Evolutionary conservation across 108 stramenopile species (phyloP).

Genomic region (Skeletonema marinoi): DNA sequence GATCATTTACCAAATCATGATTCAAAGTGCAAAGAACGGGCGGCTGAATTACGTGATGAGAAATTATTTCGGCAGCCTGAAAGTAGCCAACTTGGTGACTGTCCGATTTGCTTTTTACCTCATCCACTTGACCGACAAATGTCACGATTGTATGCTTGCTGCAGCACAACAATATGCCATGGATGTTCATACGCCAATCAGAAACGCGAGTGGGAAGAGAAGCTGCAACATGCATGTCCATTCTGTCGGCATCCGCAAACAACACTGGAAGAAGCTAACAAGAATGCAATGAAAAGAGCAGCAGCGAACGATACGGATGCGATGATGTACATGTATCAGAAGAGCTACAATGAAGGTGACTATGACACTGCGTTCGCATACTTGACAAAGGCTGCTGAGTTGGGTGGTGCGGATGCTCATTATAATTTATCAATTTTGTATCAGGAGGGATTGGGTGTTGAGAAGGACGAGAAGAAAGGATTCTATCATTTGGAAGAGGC

Average conservation of each 20-base stretch:
- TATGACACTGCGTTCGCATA: neutral
- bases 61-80: neutral
- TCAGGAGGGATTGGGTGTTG: neutral
- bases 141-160: too few species aligned
- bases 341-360: neutral
- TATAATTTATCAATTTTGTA: too few species aligned
- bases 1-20: neutral
- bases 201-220: too few species aligned
- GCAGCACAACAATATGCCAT: too few species aligned
- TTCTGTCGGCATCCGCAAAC: neutral
- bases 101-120: neutral
- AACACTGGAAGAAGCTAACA: neutral
- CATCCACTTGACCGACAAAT: too few species aligned
- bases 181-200: too few species aligned
- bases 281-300: neutral
- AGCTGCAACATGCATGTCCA: too few species aligned
- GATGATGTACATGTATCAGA: neutral
- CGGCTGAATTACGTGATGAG: neutral
- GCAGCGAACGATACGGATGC: neutral
- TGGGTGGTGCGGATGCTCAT: neutral
- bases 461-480: too few species aligned
- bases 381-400: slow-evolving; percentile 4
- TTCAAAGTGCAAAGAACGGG: neutral
- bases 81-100: neutral
- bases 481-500: too few species aligned